phyloP scores from a whole-genome alignment of 129 eudicot species.

The Escallonia rubra region DNA sequence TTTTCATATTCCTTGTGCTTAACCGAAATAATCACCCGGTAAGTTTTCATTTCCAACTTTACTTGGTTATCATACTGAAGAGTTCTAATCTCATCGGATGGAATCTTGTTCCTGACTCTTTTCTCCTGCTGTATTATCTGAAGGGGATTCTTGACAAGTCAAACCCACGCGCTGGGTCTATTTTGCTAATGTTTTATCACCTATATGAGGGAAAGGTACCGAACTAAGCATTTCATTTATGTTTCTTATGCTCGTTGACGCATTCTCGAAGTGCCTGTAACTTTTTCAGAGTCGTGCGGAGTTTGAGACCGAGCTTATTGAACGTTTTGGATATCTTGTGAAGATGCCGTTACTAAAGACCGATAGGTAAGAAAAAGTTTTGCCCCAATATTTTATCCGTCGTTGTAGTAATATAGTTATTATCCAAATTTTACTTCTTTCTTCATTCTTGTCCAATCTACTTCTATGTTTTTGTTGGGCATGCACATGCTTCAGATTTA shows the following conservation, averaged over 20 bases:
- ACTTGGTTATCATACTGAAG: background rate
- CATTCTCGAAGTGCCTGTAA: background rate
- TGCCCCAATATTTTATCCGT: background rate
- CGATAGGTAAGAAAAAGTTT: constrained; percentile 46
- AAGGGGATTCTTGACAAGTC: constrained; percentile 95
- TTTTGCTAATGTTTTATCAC: constrained; percentile 90
- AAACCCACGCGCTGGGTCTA: constrained; percentile 82
- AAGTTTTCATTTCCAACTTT: constrained; percentile 11
- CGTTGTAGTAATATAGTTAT: background rate
- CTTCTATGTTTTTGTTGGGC: background rate
- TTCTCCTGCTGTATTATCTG: constrained; percentile 14
- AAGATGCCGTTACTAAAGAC: constrained; percentile 87
- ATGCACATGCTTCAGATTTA: background rate
- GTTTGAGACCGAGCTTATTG: constrained; percentile 81
- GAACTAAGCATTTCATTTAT: background rate
- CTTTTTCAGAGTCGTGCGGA: constrained; percentile 60
- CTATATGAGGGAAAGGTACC: constrained; percentile 94
- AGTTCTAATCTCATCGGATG: background rate
- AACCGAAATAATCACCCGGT: constrained; percentile 92
- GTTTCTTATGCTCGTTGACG: background rate
- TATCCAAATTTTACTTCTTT: background rate
- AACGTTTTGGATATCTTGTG: constrained; percentile 91
- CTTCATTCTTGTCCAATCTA: background rate
- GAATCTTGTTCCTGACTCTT: constrained; percentile 4
- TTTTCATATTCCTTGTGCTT: constrained; percentile 81